Percentiles rank a stretch among this genome's conserved stretches.
These are phyloP conservation scores for Solanum hybrid DNA, from an alignment of 305 asterid genomes.

Conservation along the genomic window DNA sequence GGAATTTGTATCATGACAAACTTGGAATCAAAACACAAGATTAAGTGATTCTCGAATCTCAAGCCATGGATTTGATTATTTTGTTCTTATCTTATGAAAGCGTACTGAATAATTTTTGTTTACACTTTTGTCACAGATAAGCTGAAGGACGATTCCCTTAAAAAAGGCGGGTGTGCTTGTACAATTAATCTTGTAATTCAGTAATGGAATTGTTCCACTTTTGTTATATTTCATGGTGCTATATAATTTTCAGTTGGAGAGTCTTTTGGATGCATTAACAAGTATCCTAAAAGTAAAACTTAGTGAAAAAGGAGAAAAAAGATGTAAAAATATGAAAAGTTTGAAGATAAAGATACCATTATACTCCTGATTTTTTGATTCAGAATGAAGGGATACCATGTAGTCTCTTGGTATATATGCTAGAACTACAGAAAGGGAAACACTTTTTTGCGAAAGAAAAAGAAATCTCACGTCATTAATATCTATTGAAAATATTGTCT, in stretches of 20 bases:
- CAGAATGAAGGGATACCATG: not conserved
- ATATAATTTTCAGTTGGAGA: not conserved
- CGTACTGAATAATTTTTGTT: not conserved
- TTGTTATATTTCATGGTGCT: not conserved
- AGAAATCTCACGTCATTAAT: not conserved
- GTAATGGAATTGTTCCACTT: not conserved
- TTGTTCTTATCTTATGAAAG: not conserved
- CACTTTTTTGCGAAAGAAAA: not conserved
- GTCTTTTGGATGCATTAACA: not conserved
- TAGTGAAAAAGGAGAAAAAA: not conserved
- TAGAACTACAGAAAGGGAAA: not conserved
- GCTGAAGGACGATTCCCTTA: conserved; percentile 39
- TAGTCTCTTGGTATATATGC: not conserved
- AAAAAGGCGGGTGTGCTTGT: conserved; percentile 59
- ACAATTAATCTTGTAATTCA: conserved; percentile 38
- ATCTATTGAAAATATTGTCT: too few relatives aligned
- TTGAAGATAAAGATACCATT: not conserved
- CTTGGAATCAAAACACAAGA: not conserved
- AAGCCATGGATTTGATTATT: not conserved
- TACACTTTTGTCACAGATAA: conserved; percentile 27
- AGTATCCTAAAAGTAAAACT: not conserved
- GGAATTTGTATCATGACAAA: not conserved
- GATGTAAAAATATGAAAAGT: not conserved
- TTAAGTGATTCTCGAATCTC: not conserved
- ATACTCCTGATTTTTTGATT: not conserved